A percentile compares a stretch with the other conserved stretches of the same genome.
These are phyloP conservation scores for Chlamydomonas schloesseri DNA, from an alignment of 139 green algal species.

Conservation along the genomic window DNA sequence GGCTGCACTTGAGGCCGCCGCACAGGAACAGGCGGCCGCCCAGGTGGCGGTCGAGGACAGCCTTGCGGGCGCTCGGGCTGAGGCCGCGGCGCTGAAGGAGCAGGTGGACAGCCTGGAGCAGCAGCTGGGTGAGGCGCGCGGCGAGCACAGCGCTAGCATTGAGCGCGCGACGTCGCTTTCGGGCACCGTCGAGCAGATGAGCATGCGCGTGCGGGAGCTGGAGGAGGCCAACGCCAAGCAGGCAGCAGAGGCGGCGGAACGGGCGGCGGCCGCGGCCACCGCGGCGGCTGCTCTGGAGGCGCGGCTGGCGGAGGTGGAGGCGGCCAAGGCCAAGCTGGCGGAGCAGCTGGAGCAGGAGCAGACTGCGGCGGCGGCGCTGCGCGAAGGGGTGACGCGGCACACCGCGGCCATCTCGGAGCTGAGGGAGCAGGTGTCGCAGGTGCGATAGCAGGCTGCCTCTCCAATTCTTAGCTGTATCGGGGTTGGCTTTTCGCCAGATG, in stretches of 20 bases:
- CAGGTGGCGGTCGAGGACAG: background rate
- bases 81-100: background rate
- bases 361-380: background rate
- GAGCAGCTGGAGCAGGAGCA: slow-evolving; percentile 16
- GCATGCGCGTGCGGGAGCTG: background rate
- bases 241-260: background rate
- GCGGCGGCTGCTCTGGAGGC: background rate
- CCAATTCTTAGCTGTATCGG: too few relatives aligned
- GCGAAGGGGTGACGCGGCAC: background rate
- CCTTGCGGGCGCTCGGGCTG: background rate
- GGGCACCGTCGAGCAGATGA: background rate
- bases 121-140: background rate
- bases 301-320: slow-evolving; percentile 4
- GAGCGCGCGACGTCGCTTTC: background rate
- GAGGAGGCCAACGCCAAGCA: slow-evolving; percentile 4
- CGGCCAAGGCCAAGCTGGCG: background rate
- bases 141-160: background rate
- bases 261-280: background rate
- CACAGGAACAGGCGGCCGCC: background rate
- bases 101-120: background rate
- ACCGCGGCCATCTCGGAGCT: slow-evolving; percentile 4
- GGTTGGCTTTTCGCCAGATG: too few relatives aligned
- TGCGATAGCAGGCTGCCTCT: too few relatives aligned
- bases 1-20: background rate
- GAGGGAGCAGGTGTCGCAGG: slow-evolving; percentile 1